These are phyloP conservation scores for Cryomyces minteri DNA, from an alignment of 495 filamentous ascomycete genomes.

Conservation along the genomic window DNA sequence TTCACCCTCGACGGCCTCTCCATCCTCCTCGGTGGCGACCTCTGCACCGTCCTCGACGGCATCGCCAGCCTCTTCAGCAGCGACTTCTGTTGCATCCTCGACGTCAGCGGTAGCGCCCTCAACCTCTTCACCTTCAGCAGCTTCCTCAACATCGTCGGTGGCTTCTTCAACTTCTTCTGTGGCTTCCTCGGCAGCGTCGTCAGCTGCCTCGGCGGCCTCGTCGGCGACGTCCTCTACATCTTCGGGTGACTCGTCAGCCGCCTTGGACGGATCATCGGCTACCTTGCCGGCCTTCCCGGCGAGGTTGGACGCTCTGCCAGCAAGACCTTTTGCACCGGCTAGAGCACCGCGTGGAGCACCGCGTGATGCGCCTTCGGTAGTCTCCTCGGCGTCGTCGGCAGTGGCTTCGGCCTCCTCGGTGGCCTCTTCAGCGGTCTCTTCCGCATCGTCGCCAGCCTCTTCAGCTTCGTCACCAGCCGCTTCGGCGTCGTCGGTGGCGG, in stretches of 20 bases:
- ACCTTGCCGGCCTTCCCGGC: constrained; percentile 9
- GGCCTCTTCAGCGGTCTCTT: constrained; percentile 4
- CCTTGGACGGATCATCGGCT: constrained; percentile 7
- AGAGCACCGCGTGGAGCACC: constrained; percentile 7
- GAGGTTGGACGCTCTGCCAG: constrained; percentile 2
- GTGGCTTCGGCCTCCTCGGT: constrained; percentile 4
- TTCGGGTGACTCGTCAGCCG: constrained; percentile 7
- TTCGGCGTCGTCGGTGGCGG: constrained; percentile 16
- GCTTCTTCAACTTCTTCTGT: constrained; percentile 9
- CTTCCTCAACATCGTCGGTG: constrained; percentile 18
- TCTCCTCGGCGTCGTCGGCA: constrained; percentile 5
- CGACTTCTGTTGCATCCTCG: constrained; percentile 8
- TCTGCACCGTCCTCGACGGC: constrained; percentile 7
- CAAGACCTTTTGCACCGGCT: constrained; percentile 14
- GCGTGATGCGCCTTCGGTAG: constrained; percentile 1
- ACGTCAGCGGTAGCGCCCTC: constrained; percentile 21
- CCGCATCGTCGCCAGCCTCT: constrained; percentile 5
- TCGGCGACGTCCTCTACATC: constrained; percentile 9
- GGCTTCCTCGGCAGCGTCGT: constrained; percentile 10
- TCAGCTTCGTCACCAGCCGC: constrained; percentile 8
- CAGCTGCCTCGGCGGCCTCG: constrained; percentile 8
- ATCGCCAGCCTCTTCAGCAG: constrained; percentile 8
- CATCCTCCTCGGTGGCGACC: constrained; percentile 8
- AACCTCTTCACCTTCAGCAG: constrained; percentile 16
- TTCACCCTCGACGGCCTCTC: constrained; percentile 14